phyloP scores from a whole-genome alignment of 2,329 filamentous ascomycete genomes.

The Epichloe coenophiala region DNA sequence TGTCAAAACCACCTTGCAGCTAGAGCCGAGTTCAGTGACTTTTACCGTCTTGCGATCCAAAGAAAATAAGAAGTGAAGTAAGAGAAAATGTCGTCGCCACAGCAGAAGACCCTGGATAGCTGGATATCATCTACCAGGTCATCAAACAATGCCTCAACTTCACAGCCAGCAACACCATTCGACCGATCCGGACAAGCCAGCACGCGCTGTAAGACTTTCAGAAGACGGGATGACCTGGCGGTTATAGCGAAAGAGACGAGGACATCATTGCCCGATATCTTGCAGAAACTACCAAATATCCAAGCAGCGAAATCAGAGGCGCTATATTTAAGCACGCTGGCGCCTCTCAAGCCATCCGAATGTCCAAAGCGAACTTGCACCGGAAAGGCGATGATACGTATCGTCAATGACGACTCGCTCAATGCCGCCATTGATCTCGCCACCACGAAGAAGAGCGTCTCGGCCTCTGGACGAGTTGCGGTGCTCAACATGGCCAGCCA shows the following conservation, averaged over 20 bases:
- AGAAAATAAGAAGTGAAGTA: too few species aligned
- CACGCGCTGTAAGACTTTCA: not conserved
- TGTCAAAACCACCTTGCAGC: not conserved
- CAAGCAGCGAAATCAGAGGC: constrained; percentile 23
- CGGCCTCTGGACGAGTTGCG: constrained; percentile 28
- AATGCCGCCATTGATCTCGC: constrained; percentile 36
- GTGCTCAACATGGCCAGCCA: constrained; percentile 56
- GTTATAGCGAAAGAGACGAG: constrained; percentile 33
- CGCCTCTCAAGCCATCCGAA: constrained; percentile 23
- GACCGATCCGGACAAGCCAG: not conserved
- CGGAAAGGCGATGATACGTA: constrained; percentile 24
- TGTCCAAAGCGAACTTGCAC: constrained; percentile 27
- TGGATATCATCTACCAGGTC: constrained; percentile 12
- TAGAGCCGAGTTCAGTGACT: not conserved
- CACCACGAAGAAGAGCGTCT: constrained; percentile 10
- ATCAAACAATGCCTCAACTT: constrained; percentile 4
- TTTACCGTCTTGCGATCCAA: too few species aligned
- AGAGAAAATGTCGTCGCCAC: constrained; percentile 2
- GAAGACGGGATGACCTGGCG: constrained; percentile 19
- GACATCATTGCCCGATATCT: constrained; percentile 30
- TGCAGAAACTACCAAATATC: constrained; percentile 28
- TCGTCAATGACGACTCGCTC: constrained; percentile 44
- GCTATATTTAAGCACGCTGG: constrained; percentile 22
- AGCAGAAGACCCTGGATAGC: constrained; percentile 15
- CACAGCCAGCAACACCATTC: constrained; percentile 6